A percentile compares a stretch with the other conserved stretches of the same genome.
phyloP scores from a whole-genome alignment of 192 early-diverging fungal genomes.

The Spinellus fusiger region DNA sequence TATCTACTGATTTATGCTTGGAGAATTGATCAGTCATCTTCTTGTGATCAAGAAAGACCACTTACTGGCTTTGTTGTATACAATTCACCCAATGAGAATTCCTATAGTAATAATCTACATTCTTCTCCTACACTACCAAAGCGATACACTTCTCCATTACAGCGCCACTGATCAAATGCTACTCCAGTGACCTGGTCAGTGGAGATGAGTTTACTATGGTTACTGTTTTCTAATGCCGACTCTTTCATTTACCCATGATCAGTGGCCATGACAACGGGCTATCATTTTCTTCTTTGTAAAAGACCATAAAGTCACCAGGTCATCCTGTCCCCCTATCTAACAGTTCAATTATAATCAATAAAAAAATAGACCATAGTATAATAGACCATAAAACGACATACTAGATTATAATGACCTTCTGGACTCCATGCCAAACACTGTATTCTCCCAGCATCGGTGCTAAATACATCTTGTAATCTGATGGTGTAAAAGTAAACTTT shows the following conservation, averaged over 20 bases:
- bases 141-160: conserved; percentile 73
- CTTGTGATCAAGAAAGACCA: not conserved
- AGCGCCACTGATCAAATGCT: conserved; percentile 78
- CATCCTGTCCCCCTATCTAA: conserved; percentile 88
- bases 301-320: conserved; percentile 87
- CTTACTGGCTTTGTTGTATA: conserved; percentile 69
- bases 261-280: conserved; percentile 87
- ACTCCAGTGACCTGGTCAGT: conserved; percentile 52
- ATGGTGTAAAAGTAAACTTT: not conserved
- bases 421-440: conserved; percentile 89
- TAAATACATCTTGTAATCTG: conserved; percentile 75
- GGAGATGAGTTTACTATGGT: not conserved
- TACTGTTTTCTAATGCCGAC: not conserved
- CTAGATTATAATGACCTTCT: conserved; percentile 74
- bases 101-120: conserved; percentile 83
- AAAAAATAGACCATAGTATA: not conserved
- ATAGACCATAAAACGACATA: conserved; percentile 15
- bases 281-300: conserved; percentile 74
- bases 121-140: conserved; percentile 94
- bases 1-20: conserved; percentile 1
- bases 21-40: not conserved
- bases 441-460: conserved; percentile 82
- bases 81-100: conserved; percentile 77
- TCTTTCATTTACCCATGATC: conserved; percentile 66
- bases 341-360: not conserved